Evolutionary conservation across 352 stramenopile species (phyloP).

Genomic region (Elongisporangium undulatum): DNA sequence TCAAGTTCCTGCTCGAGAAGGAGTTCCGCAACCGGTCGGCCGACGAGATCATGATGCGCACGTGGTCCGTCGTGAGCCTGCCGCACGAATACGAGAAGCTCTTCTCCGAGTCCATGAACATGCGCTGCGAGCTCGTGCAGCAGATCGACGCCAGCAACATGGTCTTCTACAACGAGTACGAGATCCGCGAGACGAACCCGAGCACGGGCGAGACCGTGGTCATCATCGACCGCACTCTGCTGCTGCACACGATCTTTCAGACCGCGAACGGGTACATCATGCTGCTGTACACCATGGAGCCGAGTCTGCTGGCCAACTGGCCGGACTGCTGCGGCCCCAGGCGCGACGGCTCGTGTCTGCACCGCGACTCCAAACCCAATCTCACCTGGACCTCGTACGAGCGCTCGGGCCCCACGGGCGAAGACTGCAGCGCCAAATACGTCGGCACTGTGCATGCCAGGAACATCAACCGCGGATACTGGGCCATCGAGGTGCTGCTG

Average conservation of each 20-base stretch:
- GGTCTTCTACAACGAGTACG: constrained; percentile 4
- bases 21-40: background rate
- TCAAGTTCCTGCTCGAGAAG: background rate
- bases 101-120: constrained; percentile 4
- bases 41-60: constrained; percentile 1
- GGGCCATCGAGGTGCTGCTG: constrained; percentile 46
- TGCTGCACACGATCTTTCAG: background rate
- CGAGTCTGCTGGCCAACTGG: background rate
- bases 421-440: constrained; percentile 32
- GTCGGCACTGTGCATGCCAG: constrained; percentile 23
- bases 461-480: constrained; percentile 38
- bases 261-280: background rate
- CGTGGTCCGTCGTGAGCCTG: constrained; percentile 2
- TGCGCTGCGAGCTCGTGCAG: constrained; percentile 6
- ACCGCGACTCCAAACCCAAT: background rate
- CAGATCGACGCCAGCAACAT: constrained; percentile 5
- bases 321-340: background rate
- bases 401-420: constrained; percentile 2
- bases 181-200: background rate
- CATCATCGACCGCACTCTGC: background rate
- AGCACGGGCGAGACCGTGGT: background rate
- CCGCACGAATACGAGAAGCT: background rate
- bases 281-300: background rate
- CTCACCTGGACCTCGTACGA: background rate
- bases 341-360: background rate